Evolutionary conservation across 345 rosid genomes (phyloP).

Genomic region (Corchorus olitorius): DNA sequence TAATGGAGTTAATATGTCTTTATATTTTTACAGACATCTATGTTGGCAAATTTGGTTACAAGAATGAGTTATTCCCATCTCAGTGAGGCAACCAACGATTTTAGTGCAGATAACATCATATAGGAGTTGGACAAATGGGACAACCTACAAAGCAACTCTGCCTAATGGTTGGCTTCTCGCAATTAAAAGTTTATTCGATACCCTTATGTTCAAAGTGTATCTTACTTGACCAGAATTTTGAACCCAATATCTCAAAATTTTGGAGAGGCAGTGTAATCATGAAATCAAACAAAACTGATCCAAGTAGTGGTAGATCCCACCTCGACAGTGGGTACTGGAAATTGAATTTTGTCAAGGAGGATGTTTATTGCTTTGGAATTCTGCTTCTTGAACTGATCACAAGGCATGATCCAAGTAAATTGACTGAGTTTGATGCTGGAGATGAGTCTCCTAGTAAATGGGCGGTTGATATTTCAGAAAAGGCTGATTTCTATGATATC

Average conservation of each 20-base stretch:
- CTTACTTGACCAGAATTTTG: conserved; percentile 25
- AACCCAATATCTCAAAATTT: conserved; percentile 9
- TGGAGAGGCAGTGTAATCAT: conserved; percentile 5
- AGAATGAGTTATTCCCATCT: too few relatives aligned
- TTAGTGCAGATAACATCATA: not conserved
- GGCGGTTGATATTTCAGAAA: not conserved
- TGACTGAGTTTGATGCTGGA: not conserved
- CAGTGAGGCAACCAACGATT: too few relatives aligned
- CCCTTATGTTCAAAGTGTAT: too few relatives aligned
- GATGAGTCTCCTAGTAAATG: not conserved
- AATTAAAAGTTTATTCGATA: conserved; percentile 10
- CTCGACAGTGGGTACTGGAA: conserved; percentile 22
- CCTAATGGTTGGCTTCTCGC: conserved; percentile 11
- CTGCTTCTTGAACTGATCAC: conserved; percentile 30
- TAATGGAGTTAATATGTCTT: too few relatives aligned
- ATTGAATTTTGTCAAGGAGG: conserved; percentile 22
- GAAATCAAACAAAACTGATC: not conserved
- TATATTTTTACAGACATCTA: too few relatives aligned
- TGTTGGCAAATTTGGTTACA: too few relatives aligned
- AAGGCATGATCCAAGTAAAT: not conserved
- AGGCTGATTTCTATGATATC: not conserved
- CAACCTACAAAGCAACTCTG: conserved; percentile 17
- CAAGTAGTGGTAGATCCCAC: not conserved
- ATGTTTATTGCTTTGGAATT: conserved; percentile 29
- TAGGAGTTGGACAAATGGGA: conserved; percentile 22